Evolutionary conservation across 768 basidiomycete species (phyloP).

Genomic region (Rubroboletus pulcherrimus): DNA sequence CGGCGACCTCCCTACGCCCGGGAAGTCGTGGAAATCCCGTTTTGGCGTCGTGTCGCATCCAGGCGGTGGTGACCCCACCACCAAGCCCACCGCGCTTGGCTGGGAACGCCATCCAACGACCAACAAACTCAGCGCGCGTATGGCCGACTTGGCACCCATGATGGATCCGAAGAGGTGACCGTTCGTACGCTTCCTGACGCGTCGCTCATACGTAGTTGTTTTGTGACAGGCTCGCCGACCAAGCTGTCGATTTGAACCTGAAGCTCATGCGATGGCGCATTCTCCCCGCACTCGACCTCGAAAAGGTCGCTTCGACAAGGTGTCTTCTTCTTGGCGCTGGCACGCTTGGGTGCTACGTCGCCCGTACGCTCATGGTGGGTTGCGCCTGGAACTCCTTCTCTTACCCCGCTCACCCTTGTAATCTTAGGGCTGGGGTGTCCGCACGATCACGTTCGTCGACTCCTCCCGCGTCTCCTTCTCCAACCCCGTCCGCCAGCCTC

Average conservation of each 20-base stretch:
- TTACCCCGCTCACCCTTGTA: not conserved
- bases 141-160: conserved; percentile 91
- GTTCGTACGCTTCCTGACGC: not conserved
- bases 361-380: conserved; percentile 77
- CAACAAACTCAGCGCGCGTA: conserved; percentile 81
- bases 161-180: conserved; percentile 85
- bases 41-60: conserved; percentile 45
- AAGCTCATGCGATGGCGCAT: conserved; percentile 99
- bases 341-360: conserved; percentile 95
- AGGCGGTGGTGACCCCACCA: conserved; percentile 12
- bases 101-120: conserved; percentile 88
- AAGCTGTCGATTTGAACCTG: conserved; percentile 96
- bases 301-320: conserved; percentile 73
- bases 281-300: conserved; percentile 82
- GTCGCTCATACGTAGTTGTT: not conserved
- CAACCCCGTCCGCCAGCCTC: conserved; percentile 94
- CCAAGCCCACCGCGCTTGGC: conserved; percentile 69
- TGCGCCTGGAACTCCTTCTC: not conserved
- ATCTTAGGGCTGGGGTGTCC: conserved; percentile 88
- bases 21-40: conserved; percentile 56
- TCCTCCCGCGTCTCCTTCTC: conserved; percentile 91
- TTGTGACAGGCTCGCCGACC: conserved; percentile 71
- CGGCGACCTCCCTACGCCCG: conserved; percentile 41
- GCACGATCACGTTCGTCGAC: conserved; percentile 90
- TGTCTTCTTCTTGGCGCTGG: conserved; percentile 93